These are phyloP conservation scores for Physaria fendleri DNA, from an alignment of 345 rosid species.

Conservation along the genomic window DNA sequence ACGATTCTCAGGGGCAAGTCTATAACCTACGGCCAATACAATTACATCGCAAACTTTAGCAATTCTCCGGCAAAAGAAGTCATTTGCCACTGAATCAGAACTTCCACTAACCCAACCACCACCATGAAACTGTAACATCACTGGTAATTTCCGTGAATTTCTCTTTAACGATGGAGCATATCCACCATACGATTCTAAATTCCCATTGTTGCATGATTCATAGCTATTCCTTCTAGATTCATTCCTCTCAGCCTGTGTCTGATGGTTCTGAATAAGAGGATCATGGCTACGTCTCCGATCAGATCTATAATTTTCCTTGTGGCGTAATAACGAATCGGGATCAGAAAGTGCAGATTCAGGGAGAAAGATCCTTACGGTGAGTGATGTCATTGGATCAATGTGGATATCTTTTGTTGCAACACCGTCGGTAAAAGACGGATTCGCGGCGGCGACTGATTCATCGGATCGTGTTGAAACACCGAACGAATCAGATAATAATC, in stretches of 20 bases:
- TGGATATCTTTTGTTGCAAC: constrained; percentile 75
- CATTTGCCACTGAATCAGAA: constrained; percentile 55
- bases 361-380: constrained; percentile 60
- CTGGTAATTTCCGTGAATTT: constrained; percentile 51
- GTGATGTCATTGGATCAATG: constrained; percentile 56
- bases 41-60: constrained; percentile 71
- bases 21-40: constrained; percentile 79
- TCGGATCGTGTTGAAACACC: constrained; percentile 54
- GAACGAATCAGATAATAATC: constrained; percentile 27
- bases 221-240: constrained; percentile 27
- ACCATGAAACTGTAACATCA: constrained; percentile 90
- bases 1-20: constrained; percentile 77
- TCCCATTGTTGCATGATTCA: constrained; percentile 17
- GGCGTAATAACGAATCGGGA: constrained; percentile 9
- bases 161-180: constrained; percentile 43
- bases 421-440: constrained; percentile 54
- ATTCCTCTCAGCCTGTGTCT: background rate
- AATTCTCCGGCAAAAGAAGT: constrained; percentile 62
- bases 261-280: constrained; percentile 7
- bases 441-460: constrained; percentile 40
- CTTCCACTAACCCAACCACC: constrained; percentile 88
- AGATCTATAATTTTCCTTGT: constrained; percentile 13
- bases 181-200: constrained; percentile 43
- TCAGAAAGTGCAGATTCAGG: constrained; percentile 44
- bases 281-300: constrained; percentile 22